A percentile compares a stretch with the other conserved stretches of the same genome.
phyloP scores from a whole-genome alignment of 345 rosid genomes.

The Rhizophora mangle region DNA sequence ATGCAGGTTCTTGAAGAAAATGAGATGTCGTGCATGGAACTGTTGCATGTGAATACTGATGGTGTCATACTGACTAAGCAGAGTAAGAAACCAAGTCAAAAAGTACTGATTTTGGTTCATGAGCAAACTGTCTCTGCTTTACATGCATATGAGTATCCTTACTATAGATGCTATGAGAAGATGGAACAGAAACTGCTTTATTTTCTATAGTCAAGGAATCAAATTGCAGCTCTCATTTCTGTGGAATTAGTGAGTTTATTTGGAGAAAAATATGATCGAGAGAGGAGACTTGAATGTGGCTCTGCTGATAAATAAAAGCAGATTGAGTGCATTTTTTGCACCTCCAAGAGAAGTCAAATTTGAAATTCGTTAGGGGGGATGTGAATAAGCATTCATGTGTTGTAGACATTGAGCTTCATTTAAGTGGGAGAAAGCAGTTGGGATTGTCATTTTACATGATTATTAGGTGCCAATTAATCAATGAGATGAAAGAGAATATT shows the following conservation, averaged over 20 bases:
- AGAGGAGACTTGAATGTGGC: no score
- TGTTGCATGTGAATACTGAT: conserved; percentile 70
- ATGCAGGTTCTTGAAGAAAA: conserved; percentile 91
- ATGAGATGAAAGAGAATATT: no score
- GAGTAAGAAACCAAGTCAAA: conserved; percentile 52
- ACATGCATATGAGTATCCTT: not conserved
- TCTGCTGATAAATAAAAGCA: no score
- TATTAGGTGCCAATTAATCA: no score
- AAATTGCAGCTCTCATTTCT: not conserved
- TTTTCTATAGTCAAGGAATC: not conserved
- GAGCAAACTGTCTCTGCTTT: not conserved
- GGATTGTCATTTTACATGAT: no score
- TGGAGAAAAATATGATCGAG: not conserved
- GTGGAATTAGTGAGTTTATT: not conserved
- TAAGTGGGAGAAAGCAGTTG: no score
- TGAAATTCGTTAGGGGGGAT: no score
- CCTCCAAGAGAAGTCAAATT: no score
- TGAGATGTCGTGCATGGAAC: conserved; percentile 71
- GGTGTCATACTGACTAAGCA: conserved; percentile 71
- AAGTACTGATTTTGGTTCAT: conserved; percentile 1
- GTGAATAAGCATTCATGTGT: no score
- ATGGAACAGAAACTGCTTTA: not conserved
- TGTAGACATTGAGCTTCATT: no score
- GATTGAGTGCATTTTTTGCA: no score
- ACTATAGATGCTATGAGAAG: no score